phyloP scores from a whole-genome alignment of 306 rosid species.

The Corylus heterophylla region DNA sequence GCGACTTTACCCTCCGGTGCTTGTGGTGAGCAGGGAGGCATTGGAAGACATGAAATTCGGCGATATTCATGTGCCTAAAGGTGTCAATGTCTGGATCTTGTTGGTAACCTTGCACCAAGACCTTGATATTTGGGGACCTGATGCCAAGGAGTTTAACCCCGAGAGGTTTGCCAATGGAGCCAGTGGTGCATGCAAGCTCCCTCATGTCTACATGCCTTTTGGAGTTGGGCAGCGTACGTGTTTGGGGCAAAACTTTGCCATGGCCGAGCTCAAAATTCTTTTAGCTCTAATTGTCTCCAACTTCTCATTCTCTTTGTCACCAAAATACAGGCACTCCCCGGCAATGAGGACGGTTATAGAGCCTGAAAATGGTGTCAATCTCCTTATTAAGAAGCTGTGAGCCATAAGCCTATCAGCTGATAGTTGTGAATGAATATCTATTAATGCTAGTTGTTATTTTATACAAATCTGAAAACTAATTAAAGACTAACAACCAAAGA shows the following conservation, averaged over 20 bases:
- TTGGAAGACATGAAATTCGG: constrained; percentile 26
- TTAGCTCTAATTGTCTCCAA: constrained; percentile 37
- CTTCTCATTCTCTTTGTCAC: constrained; percentile 41
- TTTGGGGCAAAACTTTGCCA: constrained; percentile 33
- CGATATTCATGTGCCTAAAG: constrained; percentile 17
- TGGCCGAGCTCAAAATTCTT: constrained; percentile 34
- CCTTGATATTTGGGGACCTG: constrained; percentile 29
- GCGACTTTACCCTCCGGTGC: constrained; percentile 28
- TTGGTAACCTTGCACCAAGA: constrained; percentile 9
- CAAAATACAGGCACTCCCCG: constrained; percentile 39
- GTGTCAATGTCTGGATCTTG: constrained; percentile 18
- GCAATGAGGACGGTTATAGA: constrained; percentile 20
- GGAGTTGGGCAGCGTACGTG: constrained; percentile 37
- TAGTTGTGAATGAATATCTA: too few species aligned
- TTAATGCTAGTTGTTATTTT: too few species aligned
- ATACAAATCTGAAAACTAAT: too few species aligned
- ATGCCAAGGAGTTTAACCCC: constrained; percentile 28
- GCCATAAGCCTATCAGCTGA: not conserved
- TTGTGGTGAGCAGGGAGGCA: constrained; percentile 21
- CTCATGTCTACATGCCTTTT: constrained; percentile 37
- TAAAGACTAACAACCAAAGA: too few species aligned
- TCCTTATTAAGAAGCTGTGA: constrained; percentile 37
- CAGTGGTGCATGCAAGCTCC: constrained; percentile 29
- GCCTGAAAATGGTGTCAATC: constrained; percentile 42
- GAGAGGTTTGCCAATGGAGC: constrained; percentile 35